These are phyloP conservation scores for Solanum chiquidenum DNA, from an alignment of 257 asterid species.

Conservation along the genomic window DNA sequence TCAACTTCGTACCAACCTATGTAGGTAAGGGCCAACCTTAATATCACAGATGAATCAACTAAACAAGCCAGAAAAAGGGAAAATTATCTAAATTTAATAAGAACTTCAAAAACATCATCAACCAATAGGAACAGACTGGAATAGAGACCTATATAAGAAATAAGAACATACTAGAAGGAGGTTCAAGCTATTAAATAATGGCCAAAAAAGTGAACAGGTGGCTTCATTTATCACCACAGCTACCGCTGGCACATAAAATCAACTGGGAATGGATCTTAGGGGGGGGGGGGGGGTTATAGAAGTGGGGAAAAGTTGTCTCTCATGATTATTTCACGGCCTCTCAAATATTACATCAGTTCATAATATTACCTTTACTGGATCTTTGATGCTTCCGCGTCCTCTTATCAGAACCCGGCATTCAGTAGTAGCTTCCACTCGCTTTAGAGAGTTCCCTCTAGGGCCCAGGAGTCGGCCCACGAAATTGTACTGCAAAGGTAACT, in stretches of 20 bases:
- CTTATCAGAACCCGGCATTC: constrained; percentile 95
- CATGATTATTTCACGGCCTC: background rate
- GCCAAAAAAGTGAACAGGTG: background rate
- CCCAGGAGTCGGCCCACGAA: constrained; percentile 99
- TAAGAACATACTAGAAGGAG: background rate
- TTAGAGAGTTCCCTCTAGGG: constrained; percentile 97
- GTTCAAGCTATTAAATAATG: background rate
- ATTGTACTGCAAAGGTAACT: constrained; percentile 54
- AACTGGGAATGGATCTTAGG: background rate
- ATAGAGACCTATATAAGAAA: background rate
- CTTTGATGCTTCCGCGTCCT: constrained; percentile 99
- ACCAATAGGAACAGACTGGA: background rate
- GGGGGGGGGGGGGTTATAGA: background rate
- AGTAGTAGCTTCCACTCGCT: constrained; percentile 90
- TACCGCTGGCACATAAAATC: background rate
- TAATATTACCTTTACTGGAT: constrained; percentile 64
- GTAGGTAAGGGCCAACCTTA: background rate
- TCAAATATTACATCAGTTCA: background rate
- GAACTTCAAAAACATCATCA: background rate
- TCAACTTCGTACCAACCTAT: background rate
- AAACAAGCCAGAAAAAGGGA: background rate
- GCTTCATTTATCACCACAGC: background rate
- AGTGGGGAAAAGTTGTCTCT: background rate
- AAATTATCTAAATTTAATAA: background rate
- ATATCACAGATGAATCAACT: background rate